Evolutionary conservation across 2,329 filamentous ascomycete genomes (phyloP), one percentile per base, ranked within the genome.

Genomic region (Alternaria arborescens): DNA sequence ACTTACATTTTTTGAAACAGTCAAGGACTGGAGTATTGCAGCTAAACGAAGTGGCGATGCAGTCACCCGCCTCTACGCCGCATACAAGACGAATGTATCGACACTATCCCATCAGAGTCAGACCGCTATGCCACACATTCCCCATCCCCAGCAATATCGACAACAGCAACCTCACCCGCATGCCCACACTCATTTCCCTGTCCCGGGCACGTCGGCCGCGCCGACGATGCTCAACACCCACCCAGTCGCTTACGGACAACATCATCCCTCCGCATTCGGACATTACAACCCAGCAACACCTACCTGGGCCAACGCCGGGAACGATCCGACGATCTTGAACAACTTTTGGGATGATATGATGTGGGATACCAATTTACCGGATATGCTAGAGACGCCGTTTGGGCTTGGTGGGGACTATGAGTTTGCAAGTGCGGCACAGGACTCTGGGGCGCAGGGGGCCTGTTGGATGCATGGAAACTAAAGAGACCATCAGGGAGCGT

Each of bases 11-110:
- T 81, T 83, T 61, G 77, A 80, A 34, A 73, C 77, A 5, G 81
- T 79, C 73, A 76, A 77, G 44, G 74, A 74, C 32, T 83, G 77
- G 74, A 82, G 80, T 24, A 79, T 82, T 16, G 79, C 81, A 8
- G 81, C 82, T 3, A 80, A 79, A 52, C 78, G 80, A 64, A 82
- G 78, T 50, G 71, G 71, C 16, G 79, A 81, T 50, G 79, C 80
- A 2, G 77, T 83, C 22, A 71, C 77, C 18, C 71, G 75, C 20
- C 73, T 83, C 14, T 82, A 81, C 62, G 73, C 79, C 55, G 81
- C 80, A 2, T 77, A 74, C 69, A 79, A 78, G 52, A 63, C 71
- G 7, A 71, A 75, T 12, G 68, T 65, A 26, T 60, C 68, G 6
- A 64, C 65, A 6, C 54, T 64, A n/a, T 50, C 52, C 20, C 57